A percentile compares a stretch with the other conserved stretches of the same genome.
These are phyloP conservation scores for Phytophthora melonis DNA, from an alignment of 352 stramenopile species.

Conservation along the genomic window DNA sequence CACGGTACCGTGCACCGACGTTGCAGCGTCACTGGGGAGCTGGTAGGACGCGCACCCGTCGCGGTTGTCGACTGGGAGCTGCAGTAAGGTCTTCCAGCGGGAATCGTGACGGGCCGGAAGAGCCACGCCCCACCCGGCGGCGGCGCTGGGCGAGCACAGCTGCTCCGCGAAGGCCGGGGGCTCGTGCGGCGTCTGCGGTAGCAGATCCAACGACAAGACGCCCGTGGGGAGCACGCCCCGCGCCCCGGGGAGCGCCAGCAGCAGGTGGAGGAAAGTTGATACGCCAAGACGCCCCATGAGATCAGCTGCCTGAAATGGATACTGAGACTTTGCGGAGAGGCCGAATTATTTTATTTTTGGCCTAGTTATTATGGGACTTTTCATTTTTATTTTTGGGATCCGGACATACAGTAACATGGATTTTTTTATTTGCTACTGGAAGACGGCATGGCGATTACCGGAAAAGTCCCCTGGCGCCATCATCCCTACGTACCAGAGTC, in stretches of 20 bases:
- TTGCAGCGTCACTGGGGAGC: constrained; percentile 2
- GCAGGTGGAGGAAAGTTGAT: constrained; percentile 13
- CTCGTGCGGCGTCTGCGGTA: constrained; percentile 22
- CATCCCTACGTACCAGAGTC: too few relatives aligned
- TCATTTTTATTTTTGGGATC: not conserved
- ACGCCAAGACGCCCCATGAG: not conserved
- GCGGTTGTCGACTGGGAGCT: constrained; percentile 45
- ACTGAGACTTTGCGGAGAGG: not conserved
- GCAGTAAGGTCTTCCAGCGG: constrained; percentile 60
- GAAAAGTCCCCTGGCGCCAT: too few relatives aligned
- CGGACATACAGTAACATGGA: too few relatives aligned
- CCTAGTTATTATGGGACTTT: not conserved
- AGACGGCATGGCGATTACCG: too few relatives aligned
- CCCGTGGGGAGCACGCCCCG: constrained; percentile 55
- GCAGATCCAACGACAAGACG: constrained; percentile 50
- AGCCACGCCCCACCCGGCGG: constrained; percentile 64
- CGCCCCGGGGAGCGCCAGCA: constrained; percentile 31
- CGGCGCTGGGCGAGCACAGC: constrained; percentile 60
- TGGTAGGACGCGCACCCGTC: constrained; percentile 56
- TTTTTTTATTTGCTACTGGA: too few relatives aligned
- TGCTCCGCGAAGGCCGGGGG: constrained; percentile 53
- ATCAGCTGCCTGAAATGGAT: constrained; percentile 1
- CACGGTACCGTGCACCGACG: constrained; percentile 38
- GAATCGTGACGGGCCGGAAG: constrained; percentile 59
- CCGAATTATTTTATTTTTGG: constrained; percentile 2